Evolutionary conservation across 805 yeast species (phyloP).

Genomic region (Candida pseudofarinosa): DNA sequence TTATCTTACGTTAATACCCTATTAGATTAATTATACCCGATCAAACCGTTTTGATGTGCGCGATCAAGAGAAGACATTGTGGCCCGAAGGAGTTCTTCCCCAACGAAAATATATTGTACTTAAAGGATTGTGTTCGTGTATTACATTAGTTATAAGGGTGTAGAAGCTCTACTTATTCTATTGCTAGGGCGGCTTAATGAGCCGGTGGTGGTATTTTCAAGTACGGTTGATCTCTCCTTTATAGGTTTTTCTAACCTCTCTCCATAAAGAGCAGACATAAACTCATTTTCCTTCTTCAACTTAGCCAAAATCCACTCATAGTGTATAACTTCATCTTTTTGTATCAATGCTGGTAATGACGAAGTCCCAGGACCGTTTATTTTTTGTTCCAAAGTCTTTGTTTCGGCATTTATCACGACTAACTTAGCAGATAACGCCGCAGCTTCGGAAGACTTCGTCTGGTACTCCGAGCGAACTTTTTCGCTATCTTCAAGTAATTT

Average conservation of each 20-base stretch:
- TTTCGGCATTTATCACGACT: slow-evolving; percentile 14
- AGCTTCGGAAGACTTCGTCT: slow-evolving; percentile 30
- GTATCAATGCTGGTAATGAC: slow-evolving; percentile 29
- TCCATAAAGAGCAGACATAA: slow-evolving; percentile 23
- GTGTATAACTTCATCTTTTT: slow-evolving; percentile 28
- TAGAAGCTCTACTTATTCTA: slow-evolving; percentile 37
- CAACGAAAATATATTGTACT: too few relatives aligned
- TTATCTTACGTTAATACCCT: background rate
- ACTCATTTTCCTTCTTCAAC: slow-evolving; percentile 24
- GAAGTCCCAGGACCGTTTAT: slow-evolving; percentile 33
- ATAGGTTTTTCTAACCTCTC: slow-evolving; percentile 31
- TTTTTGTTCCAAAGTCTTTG: slow-evolving; percentile 16
- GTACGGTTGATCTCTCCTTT: slow-evolving; percentile 27
- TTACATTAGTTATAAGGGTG: slow-evolving; percentile 23
- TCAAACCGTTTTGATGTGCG: background rate
- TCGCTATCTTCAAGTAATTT: slow-evolving; percentile 28
- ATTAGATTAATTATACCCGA: background rate
- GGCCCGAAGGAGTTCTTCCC: too few relatives aligned
- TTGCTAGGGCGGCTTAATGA: slow-evolving; percentile 29
- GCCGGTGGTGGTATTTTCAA: slow-evolving; percentile 26
- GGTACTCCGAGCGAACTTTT: slow-evolving; percentile 25
- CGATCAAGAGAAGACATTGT: too few relatives aligned
- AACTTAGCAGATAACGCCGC: slow-evolving; percentile 23
- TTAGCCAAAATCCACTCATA: slow-evolving; percentile 24
- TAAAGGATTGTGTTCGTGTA: background rate